Evolutionary conservation across 257 asterid species (phyloP).

Genomic region (Knoxia roxburghii): DNA sequence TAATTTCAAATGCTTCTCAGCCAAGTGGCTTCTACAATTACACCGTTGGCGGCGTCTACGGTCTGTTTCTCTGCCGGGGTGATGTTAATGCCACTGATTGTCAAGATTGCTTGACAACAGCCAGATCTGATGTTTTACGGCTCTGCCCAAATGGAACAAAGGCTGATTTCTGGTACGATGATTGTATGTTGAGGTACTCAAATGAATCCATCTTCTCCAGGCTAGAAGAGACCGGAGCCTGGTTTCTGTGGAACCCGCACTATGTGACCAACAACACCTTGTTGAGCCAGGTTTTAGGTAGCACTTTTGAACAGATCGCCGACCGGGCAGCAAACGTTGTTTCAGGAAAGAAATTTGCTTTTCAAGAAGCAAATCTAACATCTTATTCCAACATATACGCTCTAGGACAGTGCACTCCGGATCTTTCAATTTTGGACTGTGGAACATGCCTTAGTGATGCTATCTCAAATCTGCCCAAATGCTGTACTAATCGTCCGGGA

Average conservation of each 20-base stretch:
- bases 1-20: neutral
- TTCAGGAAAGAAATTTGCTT: constrained; percentile 9
- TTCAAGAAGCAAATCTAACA: neutral
- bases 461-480: neutral
- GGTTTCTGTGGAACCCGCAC: too few species aligned
- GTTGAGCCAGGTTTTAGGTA: neutral
- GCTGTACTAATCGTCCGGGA: neutral
- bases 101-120: neutral
- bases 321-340: neutral
- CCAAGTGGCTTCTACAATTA: neutral
- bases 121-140: neutral
- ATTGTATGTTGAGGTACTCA: constrained; percentile 11
- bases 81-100: neutral
- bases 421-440: neutral
- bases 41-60: neutral
- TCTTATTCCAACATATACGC: neutral
- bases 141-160: neutral
- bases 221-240: too few species aligned
- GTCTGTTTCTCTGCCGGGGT: neutral
- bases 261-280: neutral
- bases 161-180: constrained; percentile 1
- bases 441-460: neutral
- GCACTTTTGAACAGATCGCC: neutral
- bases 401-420: constrained; percentile 16
- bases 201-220: neutral